These are phyloP conservation scores for Malus orientalis DNA, from an alignment of 306 rosid genomes.

Conservation along the genomic window DNA sequence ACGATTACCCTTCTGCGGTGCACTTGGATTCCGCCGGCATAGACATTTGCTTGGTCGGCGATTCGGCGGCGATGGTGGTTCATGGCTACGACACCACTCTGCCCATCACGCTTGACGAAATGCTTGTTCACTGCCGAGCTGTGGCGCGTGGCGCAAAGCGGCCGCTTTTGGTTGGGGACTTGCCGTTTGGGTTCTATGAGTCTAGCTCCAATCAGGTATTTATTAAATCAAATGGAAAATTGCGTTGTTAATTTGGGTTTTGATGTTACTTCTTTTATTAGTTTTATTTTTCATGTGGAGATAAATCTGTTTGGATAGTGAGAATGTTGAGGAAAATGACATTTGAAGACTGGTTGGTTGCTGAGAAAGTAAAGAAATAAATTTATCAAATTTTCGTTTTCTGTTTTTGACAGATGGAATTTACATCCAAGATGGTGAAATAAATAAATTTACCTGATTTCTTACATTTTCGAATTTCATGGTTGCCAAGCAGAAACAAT, in stretches of 20 bases:
- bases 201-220: slow-evolving; percentile 57
- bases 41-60: slow-evolving; percentile 75
- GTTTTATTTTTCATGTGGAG: not conserved
- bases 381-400: not conserved
- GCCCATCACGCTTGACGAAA: slow-evolving; percentile 59
- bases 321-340: not conserved
- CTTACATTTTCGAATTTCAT: not conserved
- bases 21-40: slow-evolving; percentile 62
- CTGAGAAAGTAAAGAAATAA: not conserved
- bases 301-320: not conserved
- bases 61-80: slow-evolving; percentile 90
- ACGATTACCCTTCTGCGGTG: slow-evolving; percentile 83
- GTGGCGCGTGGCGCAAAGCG: slow-evolving; percentile 76
- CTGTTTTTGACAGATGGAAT: not conserved
- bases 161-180: slow-evolving; percentile 79
- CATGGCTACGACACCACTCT: slow-evolving; percentile 87
- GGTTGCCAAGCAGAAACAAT: not conserved
- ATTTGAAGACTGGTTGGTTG: slow-evolving; percentile 1
- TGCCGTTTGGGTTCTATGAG: slow-evolving; percentile 81
- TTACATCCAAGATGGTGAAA: not conserved
- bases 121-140: slow-evolving; percentile 78
- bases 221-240: not conserved
- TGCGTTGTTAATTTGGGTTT: not conserved
- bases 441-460: not conserved
- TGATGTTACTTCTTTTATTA: not conserved